Base-by-base conservation (phyloP, 768 basidiomycete species). In the Tricholoma saponaceum region DNA sequence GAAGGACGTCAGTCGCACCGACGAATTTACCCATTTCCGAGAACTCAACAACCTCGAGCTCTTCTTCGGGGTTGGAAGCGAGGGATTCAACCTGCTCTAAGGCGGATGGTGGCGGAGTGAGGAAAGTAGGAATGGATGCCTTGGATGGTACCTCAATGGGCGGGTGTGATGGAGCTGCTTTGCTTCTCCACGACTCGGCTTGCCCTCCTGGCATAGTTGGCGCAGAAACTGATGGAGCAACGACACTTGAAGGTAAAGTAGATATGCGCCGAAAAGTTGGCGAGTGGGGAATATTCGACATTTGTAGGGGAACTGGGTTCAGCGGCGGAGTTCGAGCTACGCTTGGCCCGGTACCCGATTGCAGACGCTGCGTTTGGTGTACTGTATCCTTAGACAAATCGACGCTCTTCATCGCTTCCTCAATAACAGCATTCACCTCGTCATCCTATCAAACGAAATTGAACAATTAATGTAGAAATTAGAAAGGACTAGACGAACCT, bases 31-130 rank as follows among this genome's bases (percentile, higher is more conserved):
- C 87, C 67, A 92, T 76, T 49, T 93, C 90, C 2, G 81, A 81
- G 62, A 91, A 93, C 64, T 92, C 90, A 6, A 93, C 82, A n/a
- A 89, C 81, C 64, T 92, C 90, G 3, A 92, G 77, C 55, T 84
- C 80, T 62, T 87, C 88, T 20, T 79, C 82, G 4, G 77, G 69
- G 54, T 72, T 70, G 41, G 76, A 70, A 16, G 73, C 72, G n/a
- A 87, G 70, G 18, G 77, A 68, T 57, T 75, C 76, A 28, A 78
- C 72, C 47, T 75, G 76, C 26, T 79, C 76, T 12, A 75, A 58
- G 22, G 75, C 72, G 13, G 74, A 72, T 20, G 69, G 74, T 37
- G 74, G 67, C 5, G 76, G 66, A 33, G 72, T 58, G 12, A 68
- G 63, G 52, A 75, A 70, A 18, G 70, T 64, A 50, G 75, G 70